Conservation (phyloP, 495 filamentous ascomycete species). For the Penicillium longicatenatum region DNA sequence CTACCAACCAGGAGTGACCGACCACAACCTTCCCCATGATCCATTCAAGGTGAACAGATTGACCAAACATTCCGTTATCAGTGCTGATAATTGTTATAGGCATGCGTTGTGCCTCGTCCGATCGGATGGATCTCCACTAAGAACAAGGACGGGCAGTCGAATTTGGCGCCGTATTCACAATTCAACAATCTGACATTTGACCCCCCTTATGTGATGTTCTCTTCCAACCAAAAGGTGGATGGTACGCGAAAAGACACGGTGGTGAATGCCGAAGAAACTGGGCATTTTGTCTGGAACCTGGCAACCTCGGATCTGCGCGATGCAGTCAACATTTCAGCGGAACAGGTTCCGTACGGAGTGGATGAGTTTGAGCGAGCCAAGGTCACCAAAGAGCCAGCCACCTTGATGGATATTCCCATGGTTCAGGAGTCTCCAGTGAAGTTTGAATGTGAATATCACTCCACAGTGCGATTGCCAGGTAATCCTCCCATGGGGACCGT, state of each 20-base stretch:
- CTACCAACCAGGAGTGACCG: constrained; percentile 37
- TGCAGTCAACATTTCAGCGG: constrained; percentile 51
- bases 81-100: constrained; percentile 19
- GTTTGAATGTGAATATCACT: constrained; percentile 58
- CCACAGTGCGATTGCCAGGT: constrained; percentile 53
- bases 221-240: constrained; percentile 49
- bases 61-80: not conserved
- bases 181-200: constrained; percentile 64
- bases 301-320: constrained; percentile 56
- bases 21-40: constrained; percentile 42
- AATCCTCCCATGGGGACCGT: constrained; percentile 55
- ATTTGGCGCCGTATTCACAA: constrained; percentile 59
- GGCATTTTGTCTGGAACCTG: constrained; percentile 59
- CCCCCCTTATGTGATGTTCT: constrained; percentile 60
- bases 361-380: constrained; percentile 55
- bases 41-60: constrained; percentile 40
- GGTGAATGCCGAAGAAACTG: constrained; percentile 53
- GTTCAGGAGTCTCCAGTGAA: constrained; percentile 54
- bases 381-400: constrained; percentile 47
- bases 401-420: constrained; percentile 46
- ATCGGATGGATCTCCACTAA: constrained; percentile 51
- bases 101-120: constrained; percentile 43
- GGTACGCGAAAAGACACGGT: constrained; percentile 54
- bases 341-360: constrained; percentile 43
- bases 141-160: constrained; percentile 35